phyloP scores from a whole-genome alignment of 257 asterid genomes.

The Coffea eugenioides region DNA sequence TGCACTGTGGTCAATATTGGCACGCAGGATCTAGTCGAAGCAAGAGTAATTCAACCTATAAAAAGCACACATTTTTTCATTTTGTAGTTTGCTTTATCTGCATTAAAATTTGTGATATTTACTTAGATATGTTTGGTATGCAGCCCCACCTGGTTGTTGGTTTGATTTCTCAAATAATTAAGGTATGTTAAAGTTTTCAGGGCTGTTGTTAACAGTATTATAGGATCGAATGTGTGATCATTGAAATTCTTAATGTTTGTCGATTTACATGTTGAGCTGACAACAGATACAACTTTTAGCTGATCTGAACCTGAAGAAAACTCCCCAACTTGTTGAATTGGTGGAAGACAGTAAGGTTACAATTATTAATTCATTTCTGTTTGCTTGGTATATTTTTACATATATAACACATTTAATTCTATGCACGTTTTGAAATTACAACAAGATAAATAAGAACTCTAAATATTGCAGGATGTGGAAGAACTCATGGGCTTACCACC shows the following conservation, averaged over 20 bases:
- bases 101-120: not conserved
- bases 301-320: conserved; percentile 85
- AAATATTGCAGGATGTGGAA: conserved; percentile 65
- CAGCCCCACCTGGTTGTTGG: conserved; percentile 96
- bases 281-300: conserved; percentile 88
- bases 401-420: not conserved
- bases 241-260: conserved; percentile 2
- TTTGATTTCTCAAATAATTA: conserved; percentile 88
- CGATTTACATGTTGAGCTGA: conserved; percentile 16
- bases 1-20: conserved; percentile 98
- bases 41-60: conserved; percentile 50
- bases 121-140: conserved; percentile 16
- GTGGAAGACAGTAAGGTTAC: conserved; percentile 86
- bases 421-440: not conserved
- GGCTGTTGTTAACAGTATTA: not conserved
- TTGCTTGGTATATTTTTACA: not conserved
- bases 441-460: conserved; percentile 9
- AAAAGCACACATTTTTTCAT: not conserved
- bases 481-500: conserved; percentile 78
- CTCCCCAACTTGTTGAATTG: conserved; percentile 89
- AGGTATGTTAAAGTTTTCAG: conserved; percentile 44
- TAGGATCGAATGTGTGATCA: not conserved
- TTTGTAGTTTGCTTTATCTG: not conserved
- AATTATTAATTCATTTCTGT: conserved; percentile 15
- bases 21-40: conserved; percentile 90